Evolutionary conservation across 148 eudicot genomes (phyloP).

Genomic region (Chenopodium formosanum): DNA sequence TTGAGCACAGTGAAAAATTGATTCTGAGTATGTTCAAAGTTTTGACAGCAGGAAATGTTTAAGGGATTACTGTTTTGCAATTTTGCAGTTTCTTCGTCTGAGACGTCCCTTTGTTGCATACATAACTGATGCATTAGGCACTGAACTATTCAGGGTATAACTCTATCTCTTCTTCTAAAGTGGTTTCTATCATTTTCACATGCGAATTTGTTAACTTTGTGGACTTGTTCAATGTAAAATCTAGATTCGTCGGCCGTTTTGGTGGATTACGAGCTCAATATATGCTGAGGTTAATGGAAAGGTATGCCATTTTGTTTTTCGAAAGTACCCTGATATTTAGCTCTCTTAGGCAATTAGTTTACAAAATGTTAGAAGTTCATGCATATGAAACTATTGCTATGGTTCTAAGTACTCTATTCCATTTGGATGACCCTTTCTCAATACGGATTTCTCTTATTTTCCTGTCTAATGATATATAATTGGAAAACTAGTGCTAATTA

Average conservation of each 20-base stretch:
- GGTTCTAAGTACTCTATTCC: neutral
- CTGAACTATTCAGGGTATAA: slow-evolving; percentile 77
- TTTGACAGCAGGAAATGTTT: neutral
- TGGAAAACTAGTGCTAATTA: neutral
- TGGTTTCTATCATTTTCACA: neutral
- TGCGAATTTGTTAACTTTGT: neutral
- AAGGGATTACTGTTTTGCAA: slow-evolving; percentile 14
- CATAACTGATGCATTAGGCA: slow-evolving; percentile 82
- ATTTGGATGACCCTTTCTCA: neutral
- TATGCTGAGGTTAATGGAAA: slow-evolving; percentile 92
- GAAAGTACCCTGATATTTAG: neutral
- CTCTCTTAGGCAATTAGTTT: neutral
- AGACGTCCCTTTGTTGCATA: slow-evolving; percentile 88
- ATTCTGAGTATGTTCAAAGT: neutral
- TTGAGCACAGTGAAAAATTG: neutral
- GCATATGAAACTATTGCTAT: neutral
- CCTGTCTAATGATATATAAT: neutral
- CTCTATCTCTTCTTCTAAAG: slow-evolving; percentile 9
- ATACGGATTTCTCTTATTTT: neutral
- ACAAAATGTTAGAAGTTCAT: neutral
- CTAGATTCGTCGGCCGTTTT: slow-evolving; percentile 95
- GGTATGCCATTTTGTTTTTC: slow-evolving; percentile 46
- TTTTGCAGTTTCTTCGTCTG: slow-evolving; percentile 74
- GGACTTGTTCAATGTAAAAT: slow-evolving; percentile 26
- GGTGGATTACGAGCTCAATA: slow-evolving; percentile 98